Percentiles rank a stretch among this genome's conserved stretches.
These are phyloP conservation scores for Wickerhamiella pararugosa DNA, from an alignment of 1,139 yeast genomes.

Conservation along the genomic window DNA sequence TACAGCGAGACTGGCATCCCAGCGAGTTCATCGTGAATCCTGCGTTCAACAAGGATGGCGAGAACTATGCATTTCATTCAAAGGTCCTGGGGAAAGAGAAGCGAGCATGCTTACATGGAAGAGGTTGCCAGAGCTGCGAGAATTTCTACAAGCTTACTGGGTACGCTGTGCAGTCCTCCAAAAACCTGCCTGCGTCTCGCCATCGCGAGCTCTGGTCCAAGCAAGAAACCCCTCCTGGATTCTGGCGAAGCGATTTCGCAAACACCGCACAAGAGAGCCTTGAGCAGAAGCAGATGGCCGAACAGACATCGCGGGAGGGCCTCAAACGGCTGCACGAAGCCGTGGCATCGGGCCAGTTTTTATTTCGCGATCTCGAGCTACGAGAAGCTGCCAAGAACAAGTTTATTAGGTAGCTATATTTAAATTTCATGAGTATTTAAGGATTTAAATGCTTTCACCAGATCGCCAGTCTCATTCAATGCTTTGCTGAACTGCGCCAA, in stretches of 20 bases:
- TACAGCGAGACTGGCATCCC: constrained; percentile 8
- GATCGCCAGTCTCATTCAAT: neutral
- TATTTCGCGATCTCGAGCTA: constrained; percentile 4
- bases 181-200: neutral
- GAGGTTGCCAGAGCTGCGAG: neutral
- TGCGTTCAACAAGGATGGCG: neutral
- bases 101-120: neutral
- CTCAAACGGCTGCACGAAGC: constrained; percentile 5
- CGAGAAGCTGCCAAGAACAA: constrained; percentile 2
- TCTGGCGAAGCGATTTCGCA: constrained; percentile 7
- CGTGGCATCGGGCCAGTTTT: neutral
- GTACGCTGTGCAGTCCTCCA: neutral
- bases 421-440: neutral
- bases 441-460: neutral
- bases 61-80: constrained; percentile 3
- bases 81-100: constrained; percentile 3
- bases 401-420: neutral
- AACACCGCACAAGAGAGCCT: neutral
- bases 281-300: constrained; percentile 1
- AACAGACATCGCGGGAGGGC: neutral
- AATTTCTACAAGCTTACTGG: constrained; percentile 1
- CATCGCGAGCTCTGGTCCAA: constrained; percentile 3
- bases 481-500: constrained; percentile 1
- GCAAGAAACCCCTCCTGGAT: constrained; percentile 7
- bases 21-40: constrained; percentile 7